These are phyloP conservation scores for Serendipita sp. DNA, from an alignment of 768 basidiomycete genomes.

Conservation along the genomic window DNA sequence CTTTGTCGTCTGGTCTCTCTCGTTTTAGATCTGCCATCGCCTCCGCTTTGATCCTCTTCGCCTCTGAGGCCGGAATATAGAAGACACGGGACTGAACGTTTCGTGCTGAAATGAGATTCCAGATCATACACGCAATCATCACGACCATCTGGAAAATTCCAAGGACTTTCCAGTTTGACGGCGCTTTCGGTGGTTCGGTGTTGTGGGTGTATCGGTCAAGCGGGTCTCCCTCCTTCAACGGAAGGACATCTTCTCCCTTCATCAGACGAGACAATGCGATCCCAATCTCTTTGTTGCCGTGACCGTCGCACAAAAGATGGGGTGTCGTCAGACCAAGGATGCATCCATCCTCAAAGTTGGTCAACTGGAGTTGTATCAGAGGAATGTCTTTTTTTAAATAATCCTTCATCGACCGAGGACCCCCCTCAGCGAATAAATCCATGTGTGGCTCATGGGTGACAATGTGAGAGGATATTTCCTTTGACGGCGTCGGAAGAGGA, in stretches of 20 bases:
- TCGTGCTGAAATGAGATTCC: conserved; percentile 2
- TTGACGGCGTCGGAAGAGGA: background rate
- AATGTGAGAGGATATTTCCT: background rate
- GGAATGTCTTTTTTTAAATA: conserved; percentile 8
- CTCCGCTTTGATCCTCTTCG: conserved; percentile 8
- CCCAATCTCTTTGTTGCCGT: conserved; percentile 10
- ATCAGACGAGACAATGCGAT: conserved; percentile 6
- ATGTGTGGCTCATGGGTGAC: background rate
- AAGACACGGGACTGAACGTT: conserved; percentile 8
- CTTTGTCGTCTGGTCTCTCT: conserved; percentile 2
- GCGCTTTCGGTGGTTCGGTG: background rate
- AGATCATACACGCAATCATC: conserved; percentile 7
- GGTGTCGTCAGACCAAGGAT: conserved; percentile 10
- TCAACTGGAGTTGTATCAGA: conserved; percentile 6
- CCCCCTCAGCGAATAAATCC: conserved; percentile 6
- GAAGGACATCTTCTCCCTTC: conserved; percentile 8
- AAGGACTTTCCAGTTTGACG: conserved; percentile 8
- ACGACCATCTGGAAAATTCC: background rate
- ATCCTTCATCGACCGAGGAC: conserved; percentile 8
- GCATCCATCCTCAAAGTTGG: conserved; percentile 8
- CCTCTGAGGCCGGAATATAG: conserved; percentile 7
- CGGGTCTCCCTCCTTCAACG: conserved; percentile 7
- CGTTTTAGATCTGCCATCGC: conserved; percentile 7
- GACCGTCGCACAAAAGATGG: conserved; percentile 10
- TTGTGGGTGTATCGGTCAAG: background rate